Evolutionary conservation across 352 stramenopile genomes (phyloP).

Genomic region (Pythium graminicola): DNA sequence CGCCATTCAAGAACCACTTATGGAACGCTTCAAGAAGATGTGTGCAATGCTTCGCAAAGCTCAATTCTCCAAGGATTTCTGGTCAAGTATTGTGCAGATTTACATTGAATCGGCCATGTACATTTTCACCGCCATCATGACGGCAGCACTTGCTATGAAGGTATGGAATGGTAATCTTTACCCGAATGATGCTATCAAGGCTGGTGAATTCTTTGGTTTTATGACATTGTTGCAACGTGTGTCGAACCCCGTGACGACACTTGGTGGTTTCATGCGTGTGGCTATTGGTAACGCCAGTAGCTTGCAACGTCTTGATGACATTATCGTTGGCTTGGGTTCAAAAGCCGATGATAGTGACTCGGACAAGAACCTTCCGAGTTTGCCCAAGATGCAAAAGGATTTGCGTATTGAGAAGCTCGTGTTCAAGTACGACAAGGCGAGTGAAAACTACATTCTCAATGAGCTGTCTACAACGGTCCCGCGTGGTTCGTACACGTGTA

Average conservation of each 20-base stretch:
- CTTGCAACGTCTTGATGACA: conserved; percentile 82
- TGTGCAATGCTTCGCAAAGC: conserved; percentile 60
- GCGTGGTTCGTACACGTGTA: conserved; percentile 77
- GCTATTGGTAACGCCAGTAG: conserved; percentile 83
- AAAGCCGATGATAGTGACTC: conserved; percentile 18
- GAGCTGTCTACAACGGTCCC: conserved; percentile 63
- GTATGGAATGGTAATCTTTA: conserved; percentile 44
- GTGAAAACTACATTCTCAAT: conserved; percentile 77
- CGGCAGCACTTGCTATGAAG: conserved; percentile 76
- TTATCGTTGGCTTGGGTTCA: conserved; percentile 58
- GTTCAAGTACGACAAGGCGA: conserved; percentile 85
- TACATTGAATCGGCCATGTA: conserved; percentile 89
- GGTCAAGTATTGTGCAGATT: conserved; percentile 86
- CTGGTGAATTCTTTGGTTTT: conserved; percentile 81
- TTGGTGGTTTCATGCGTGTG: conserved; percentile 86
- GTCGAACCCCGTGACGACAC: conserved; percentile 72
- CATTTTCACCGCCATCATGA: conserved; percentile 87
- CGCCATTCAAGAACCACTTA: conserved; percentile 72
- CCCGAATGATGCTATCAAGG: conserved; percentile 39
- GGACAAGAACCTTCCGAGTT: conserved; percentile 59
- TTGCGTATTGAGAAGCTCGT: conserved; percentile 74
- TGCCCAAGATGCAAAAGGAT: conserved; percentile 80
- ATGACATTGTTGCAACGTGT: conserved; percentile 74
- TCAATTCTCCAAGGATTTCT: conserved; percentile 87
- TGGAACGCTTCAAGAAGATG: conserved; percentile 64